Conservation (phyloP, 148 eudicot genomes). For the Camellia japonica region DNA sequence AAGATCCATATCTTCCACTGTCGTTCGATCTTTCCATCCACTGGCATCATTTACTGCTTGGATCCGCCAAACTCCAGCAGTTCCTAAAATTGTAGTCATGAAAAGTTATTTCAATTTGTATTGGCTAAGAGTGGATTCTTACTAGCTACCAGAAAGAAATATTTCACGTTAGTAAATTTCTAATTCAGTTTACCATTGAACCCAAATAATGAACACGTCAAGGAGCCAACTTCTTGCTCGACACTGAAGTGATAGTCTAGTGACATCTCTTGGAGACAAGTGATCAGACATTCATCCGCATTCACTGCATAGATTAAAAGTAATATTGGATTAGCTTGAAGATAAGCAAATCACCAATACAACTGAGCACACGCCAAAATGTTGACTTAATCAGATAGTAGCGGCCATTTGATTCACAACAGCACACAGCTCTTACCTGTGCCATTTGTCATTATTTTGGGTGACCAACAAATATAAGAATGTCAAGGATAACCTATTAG, state of each 20-base stretch:
- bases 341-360: neutral
- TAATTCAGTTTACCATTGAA: constrained; percentile 35
- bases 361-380: neutral
- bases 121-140: constrained; percentile 1
- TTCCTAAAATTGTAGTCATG: constrained; percentile 22
- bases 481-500: neutral
- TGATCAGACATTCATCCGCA: constrained; percentile 48
- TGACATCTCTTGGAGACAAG: constrained; percentile 53
- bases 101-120: neutral
- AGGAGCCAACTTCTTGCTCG: constrained; percentile 56
- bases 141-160: constrained; percentile 3
- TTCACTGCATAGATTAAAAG: constrained; percentile 28
- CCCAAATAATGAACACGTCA: constrained; percentile 47
- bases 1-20: constrained; percentile 55
- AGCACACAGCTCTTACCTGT: neutral
- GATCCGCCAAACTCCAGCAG: constrained; percentile 53
- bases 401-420: neutral
- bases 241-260: constrained; percentile 49
- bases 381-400: neutral
- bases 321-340: constrained; percentile 1
- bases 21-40: constrained; percentile 58
- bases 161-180: neutral
- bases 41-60: constrained; percentile 46
- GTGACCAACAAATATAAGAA: constrained; percentile 2
- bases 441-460: neutral